phyloP scores from a whole-genome alignment of 352 stramenopile species.

The Phytophthora palmivora region DNA sequence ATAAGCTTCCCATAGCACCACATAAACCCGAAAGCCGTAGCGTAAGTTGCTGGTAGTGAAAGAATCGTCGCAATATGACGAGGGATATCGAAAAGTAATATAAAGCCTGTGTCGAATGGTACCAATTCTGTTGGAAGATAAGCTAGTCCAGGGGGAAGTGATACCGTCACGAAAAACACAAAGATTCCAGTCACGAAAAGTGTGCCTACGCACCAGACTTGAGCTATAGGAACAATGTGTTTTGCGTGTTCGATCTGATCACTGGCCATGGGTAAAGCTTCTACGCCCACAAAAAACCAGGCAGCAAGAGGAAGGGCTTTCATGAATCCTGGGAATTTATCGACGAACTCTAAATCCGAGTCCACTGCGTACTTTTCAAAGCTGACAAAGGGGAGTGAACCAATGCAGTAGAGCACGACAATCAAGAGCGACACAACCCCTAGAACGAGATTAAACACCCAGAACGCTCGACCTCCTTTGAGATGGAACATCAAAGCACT shows the following conservation, averaged over 20 bases:
- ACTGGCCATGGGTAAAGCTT: conserved; percentile 43
- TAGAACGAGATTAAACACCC: conserved; percentile 47
- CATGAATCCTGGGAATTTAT: conserved; percentile 41
- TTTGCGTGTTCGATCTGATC: conserved; percentile 51
- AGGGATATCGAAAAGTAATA: conserved; percentile 31
- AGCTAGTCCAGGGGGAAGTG: conserved; percentile 38
- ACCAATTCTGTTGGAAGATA: conserved; percentile 29
- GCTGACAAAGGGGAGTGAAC: conserved; percentile 37
- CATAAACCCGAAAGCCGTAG: conserved; percentile 61
- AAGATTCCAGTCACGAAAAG: conserved; percentile 48
- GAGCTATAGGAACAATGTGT: conserved; percentile 42
- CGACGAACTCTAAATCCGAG: conserved; percentile 20
- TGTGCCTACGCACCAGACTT: conserved; percentile 49
- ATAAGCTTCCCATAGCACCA: conserved; percentile 67
- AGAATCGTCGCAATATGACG: conserved; percentile 35
- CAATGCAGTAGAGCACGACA: conserved; percentile 48
- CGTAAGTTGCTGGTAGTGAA: conserved; percentile 58
- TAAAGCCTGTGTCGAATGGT: conserved; percentile 49
- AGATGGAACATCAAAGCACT: conserved; percentile 44
- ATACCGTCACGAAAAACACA: conserved; percentile 44
- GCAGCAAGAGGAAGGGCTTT: conserved; percentile 40
- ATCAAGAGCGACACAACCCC: conserved; percentile 41
- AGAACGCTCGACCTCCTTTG: conserved; percentile 44
- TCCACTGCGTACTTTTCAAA: conserved; percentile 33
- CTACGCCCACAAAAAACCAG: conserved; percentile 62